A percentile compares a stretch with the other conserved stretches of the same genome.
These are phyloP conservation scores for Solanum lignicaule DNA, from an alignment of 257 asterid species.

Conservation along the genomic window DNA sequence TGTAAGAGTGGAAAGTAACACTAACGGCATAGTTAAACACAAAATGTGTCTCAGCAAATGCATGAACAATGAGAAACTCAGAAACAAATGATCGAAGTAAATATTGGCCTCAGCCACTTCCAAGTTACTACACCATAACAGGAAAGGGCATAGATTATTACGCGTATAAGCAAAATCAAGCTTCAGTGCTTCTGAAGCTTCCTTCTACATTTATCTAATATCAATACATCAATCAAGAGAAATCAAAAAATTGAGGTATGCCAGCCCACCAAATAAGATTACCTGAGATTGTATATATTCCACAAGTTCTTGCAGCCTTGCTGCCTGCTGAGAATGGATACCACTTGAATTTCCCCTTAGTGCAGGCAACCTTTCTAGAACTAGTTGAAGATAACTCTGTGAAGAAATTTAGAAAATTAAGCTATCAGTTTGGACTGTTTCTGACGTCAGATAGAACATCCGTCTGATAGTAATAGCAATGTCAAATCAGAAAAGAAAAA, in stretches of 20 bases:
- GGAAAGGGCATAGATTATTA: neutral
- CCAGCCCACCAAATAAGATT: neutral
- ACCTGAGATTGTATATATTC: conserved; percentile 88
- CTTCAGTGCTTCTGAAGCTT: neutral
- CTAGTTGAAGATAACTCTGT: conserved; percentile 90
- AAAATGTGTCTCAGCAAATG: neutral
- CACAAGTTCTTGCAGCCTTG: conserved; percentile 85
- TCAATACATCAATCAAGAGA: neutral
- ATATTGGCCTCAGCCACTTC: neutral
- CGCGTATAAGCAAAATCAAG: neutral
- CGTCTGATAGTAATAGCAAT: neutral
- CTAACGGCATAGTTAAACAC: neutral
- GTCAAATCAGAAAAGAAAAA: neutral
- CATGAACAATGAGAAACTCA: neutral
- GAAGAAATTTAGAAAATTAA: conserved; percentile 10
- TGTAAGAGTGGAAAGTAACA: neutral
- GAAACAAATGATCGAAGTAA: neutral
- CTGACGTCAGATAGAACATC: neutral
- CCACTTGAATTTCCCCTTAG: conserved; percentile 61
- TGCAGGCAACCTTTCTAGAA: conserved; percentile 65
- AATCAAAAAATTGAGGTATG: neutral
- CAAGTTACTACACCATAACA: neutral
- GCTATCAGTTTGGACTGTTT: conserved; percentile 2
- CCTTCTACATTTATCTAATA: neutral
- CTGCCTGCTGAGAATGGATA: conserved; percentile 79